Conservation (phyloP, 2,329 filamentous ascomycete genomes). For the Aspergillus candidus region DNA sequence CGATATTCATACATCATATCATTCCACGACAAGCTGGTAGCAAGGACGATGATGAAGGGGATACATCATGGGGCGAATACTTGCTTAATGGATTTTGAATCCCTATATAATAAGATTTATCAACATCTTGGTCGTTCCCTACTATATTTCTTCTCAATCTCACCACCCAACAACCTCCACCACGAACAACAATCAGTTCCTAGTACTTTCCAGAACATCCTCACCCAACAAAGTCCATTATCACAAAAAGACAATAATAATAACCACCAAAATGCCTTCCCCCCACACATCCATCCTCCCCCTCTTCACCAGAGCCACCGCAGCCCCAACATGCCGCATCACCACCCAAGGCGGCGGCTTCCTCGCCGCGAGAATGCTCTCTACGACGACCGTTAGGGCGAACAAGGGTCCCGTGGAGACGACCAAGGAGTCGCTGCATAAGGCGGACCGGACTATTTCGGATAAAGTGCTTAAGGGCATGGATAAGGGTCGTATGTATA, state of each 20-base stretch:
- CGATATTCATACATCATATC: too few species aligned
- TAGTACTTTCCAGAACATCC: too few species aligned
- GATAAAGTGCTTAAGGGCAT: conserved; percentile 56
- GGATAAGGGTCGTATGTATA: conserved; percentile 53
- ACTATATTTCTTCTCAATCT: too few species aligned
- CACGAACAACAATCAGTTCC: too few species aligned
- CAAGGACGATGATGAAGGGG: too few species aligned
- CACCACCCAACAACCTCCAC: too few species aligned
- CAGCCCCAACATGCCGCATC: conserved; percentile 5
- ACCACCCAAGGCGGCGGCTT: conserved; percentile 13
- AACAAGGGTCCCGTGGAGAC: conserved; percentile 50
- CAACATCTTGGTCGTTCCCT: too few species aligned
- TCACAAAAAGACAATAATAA: background rate
- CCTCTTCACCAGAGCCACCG: conserved; percentile 13
- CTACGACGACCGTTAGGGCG: conserved; percentile 42
- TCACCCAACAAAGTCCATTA: too few species aligned
- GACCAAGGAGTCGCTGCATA: conserved; percentile 54
- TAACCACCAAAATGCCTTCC: conserved; percentile 28
- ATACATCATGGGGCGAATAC: too few species aligned
- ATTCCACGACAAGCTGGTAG: too few species aligned
- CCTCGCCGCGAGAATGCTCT: conserved; percentile 38
- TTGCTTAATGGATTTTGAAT: too few species aligned
- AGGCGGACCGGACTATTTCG: conserved; percentile 51
- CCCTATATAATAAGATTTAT: too few species aligned
- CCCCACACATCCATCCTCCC: conserved; percentile 28